phyloP scores from a whole-genome alignment of 2,329 filamentous ascomycete genomes.

The Helicocarpus griseus region DNA sequence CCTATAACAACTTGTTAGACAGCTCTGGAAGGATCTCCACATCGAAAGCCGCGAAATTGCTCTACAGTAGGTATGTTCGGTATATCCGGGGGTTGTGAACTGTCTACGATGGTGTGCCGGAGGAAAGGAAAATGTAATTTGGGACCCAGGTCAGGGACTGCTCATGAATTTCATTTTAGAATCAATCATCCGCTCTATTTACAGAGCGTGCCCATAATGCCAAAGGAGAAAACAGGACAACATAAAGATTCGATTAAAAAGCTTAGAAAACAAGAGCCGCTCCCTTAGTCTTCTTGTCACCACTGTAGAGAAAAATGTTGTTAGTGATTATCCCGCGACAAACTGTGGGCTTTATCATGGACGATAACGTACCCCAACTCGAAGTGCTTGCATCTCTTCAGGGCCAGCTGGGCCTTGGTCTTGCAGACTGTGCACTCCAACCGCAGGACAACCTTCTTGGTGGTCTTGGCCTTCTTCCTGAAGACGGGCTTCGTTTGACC shows the following conservation, averaged over 20 bases:
- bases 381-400: slow-evolving; percentile 99
- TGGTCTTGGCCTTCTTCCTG: slow-evolving; percentile 99
- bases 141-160: slow-evolving; percentile 1
- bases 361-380: slow-evolving; percentile 75
- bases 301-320: slow-evolving; percentile 50
- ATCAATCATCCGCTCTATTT: slow-evolving; percentile 10
- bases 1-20: no score
- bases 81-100: not conserved
- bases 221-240: slow-evolving; percentile 7
- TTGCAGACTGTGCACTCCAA: slow-evolving; percentile 97
- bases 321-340: not conserved
- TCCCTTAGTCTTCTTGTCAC: slow-evolving; percentile 99
- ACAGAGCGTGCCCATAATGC: slow-evolving; percentile 11
- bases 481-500: slow-evolving; percentile 99
- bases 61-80: not conserved
- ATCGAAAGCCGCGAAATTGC: no score
- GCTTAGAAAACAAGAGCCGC: slow-evolving; percentile 98
- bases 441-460: slow-evolving; percentile 99
- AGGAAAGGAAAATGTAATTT: not conserved
- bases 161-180: slow-evolving; percentile 14
- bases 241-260: slow-evolving; percentile 26
- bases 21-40: no score
- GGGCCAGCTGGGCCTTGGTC: slow-evolving; percentile 91
- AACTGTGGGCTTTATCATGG: not conserved
- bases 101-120: not conserved